phyloP scores from a whole-genome alignment of 148 eudicot genomes.

The Nepenthes mirabilis region DNA sequence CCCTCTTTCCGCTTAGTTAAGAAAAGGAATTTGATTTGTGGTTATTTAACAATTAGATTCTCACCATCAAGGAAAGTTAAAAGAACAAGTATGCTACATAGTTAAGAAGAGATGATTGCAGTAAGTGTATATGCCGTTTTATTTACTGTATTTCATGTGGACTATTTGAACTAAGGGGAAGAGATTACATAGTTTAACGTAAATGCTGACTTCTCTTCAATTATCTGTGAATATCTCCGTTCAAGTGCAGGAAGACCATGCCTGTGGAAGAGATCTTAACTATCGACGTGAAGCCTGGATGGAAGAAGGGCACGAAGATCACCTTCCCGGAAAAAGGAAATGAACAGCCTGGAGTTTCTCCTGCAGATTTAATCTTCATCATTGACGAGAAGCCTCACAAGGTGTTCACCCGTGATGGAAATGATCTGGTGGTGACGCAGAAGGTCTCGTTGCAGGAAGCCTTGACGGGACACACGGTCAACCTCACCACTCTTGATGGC shows the following conservation, averaged over 20 bases:
- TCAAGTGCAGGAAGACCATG: slow-evolving; percentile 15
- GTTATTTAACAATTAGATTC: too few relatives aligned
- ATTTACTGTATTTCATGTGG: too few relatives aligned
- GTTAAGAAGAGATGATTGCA: too few relatives aligned
- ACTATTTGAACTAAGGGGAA: too few relatives aligned
- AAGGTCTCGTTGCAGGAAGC: slow-evolving; percentile 32
- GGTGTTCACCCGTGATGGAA: slow-evolving; percentile 34
- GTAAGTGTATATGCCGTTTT: too few relatives aligned
- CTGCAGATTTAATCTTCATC: slow-evolving; percentile 12
- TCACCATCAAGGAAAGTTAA: too few relatives aligned
- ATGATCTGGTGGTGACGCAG: slow-evolving; percentile 27
- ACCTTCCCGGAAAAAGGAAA: slow-evolving; percentile 43
- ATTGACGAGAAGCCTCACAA: slow-evolving; percentile 41
- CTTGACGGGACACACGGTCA: slow-evolving; percentile 30
- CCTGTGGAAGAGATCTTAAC: slow-evolving; percentile 22
- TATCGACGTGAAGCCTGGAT: slow-evolving; percentile 38
- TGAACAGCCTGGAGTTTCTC: slow-evolving; percentile 21
- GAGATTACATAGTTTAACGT: too few relatives aligned
- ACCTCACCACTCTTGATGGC: slow-evolving; percentile 30
- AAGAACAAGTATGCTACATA: too few relatives aligned
- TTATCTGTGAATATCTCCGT: too few relatives aligned
- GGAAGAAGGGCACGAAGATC: slow-evolving; percentile 53
- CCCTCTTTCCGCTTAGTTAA: too few relatives aligned
- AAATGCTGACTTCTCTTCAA: too few relatives aligned
- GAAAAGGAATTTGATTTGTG: too few relatives aligned